Percentiles rank a stretch among this genome's conserved stretches.
phyloP scores from a whole-genome alignment of 352 stramenopile genomes.

The Salisapilia sapeloensis region DNA sequence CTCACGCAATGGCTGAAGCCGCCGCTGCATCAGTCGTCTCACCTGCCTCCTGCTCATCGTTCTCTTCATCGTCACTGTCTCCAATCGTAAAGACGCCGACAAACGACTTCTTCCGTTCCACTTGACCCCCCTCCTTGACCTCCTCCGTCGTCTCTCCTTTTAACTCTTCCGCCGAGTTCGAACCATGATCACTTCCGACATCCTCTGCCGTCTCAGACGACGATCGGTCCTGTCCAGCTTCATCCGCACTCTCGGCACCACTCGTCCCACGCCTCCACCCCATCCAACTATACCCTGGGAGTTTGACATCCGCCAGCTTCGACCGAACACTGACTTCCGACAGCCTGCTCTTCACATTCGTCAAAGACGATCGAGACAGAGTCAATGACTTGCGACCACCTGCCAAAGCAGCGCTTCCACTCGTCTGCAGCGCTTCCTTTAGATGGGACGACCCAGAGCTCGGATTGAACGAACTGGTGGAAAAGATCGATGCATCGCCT shows the following conservation, averaged over 20 bases:
- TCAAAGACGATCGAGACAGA: conserved; percentile 34
- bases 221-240: conserved; percentile 21
- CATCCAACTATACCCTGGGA: conserved; percentile 49
- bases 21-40: not conserved
- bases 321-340: too few species aligned
- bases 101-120: conserved; percentile 23
- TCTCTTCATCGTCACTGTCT: conserved; percentile 51
- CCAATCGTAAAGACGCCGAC: conserved; percentile 69
- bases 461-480: conserved; percentile 27
- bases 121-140: conserved; percentile 1
- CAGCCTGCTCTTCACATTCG: conserved; percentile 29
- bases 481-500: conserved; percentile 50
- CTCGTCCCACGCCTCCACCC: not conserved
- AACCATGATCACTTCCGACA: conserved; percentile 38
- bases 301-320: conserved; percentile 39
- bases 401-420: too few species aligned
- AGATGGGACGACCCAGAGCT: too few species aligned
- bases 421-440: too few species aligned
- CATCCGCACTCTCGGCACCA: not conserved
- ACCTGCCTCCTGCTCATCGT: conserved; percentile 2
- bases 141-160: conserved; percentile 11
- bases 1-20: conserved; percentile 3
- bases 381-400: conserved; percentile 17
- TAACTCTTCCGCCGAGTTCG: conserved; percentile 21
- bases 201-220: conserved; percentile 51